These are phyloP conservation scores for Debaryomyces sp. DNA, from an alignment of 1,139 yeast species.

Conservation along the genomic window DNA sequence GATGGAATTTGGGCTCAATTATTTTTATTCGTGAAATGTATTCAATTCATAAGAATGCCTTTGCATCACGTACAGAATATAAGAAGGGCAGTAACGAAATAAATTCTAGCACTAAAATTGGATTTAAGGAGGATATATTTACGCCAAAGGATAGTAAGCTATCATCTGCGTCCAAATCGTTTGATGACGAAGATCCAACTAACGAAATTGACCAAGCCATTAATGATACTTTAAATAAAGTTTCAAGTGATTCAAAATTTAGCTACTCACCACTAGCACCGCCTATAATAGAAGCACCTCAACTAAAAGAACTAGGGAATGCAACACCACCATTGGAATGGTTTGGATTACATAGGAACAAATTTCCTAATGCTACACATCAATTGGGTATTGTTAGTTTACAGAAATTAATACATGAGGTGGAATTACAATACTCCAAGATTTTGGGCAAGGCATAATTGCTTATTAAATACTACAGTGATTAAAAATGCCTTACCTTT, in stretches of 20 bases:
- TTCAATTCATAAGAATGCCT: slow-evolving; percentile 58
- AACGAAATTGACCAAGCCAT: slow-evolving; percentile 31
- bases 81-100: slow-evolving; percentile 17
- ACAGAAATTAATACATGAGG: slow-evolving; percentile 71
- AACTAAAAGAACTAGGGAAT: slow-evolving; percentile 85
- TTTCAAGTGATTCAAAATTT: slow-evolving; percentile 61
- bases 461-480: not conserved
- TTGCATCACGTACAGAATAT: slow-evolving; percentile 40
- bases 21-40: slow-evolving; percentile 89
- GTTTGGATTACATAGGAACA: slow-evolving; percentile 90
- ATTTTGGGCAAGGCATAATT: slow-evolving; percentile 42
- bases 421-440: slow-evolving; percentile 54
- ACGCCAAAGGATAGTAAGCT: slow-evolving; percentile 11
- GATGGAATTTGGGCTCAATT: slow-evolving; percentile 94
- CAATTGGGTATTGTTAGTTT: slow-evolving; percentile 73
- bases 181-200: slow-evolving; percentile 34
- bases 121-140: slow-evolving; percentile 22
- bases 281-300: slow-evolving; percentile 88
- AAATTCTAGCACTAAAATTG: slow-evolving; percentile 12
- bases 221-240: slow-evolving; percentile 53
- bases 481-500: not conserved
- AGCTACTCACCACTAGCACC: slow-evolving; percentile 67
- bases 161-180: slow-evolving; percentile 18
- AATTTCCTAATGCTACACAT: slow-evolving; percentile 85
- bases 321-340: slow-evolving; percentile 98